Base-by-base conservation (phyloP, 1,139 yeast genomes). In the Saccharomycopsis phalli region DNA sequence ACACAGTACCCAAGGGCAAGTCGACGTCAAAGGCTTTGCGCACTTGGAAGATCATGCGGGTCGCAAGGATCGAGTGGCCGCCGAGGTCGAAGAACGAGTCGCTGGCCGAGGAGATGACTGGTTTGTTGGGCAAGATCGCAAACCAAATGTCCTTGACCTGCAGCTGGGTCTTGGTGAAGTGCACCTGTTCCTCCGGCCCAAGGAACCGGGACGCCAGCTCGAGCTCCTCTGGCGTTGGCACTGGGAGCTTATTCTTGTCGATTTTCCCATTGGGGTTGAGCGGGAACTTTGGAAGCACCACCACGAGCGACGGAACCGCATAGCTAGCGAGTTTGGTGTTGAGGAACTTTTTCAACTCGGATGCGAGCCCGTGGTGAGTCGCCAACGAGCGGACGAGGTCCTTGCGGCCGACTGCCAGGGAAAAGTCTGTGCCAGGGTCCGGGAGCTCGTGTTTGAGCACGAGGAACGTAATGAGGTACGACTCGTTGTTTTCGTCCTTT, bases 251-350 rank as follows among this genome's bases (percentile, higher is more conserved):
- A 29, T 97, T 98, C 63, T 93, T 93, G 62, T 93, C 99, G 41
- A 93, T 87, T 62, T 93, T 93, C 54, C 99, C 99, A 58, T 93
- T 93, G 44, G 99, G 99, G 61, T 93, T 93, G 61, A 93, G 68
- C 16, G 98, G 98, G 56, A 93, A 65, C 56, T 77, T 79, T 25
- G 71, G 69, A 66, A 93, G 68, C 21, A 96, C 97, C 40, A 93
- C 91, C 54, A 91, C 78, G 33, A 91, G 69, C 1, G 95, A 71
- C 38, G 99, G 98, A 40, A 93, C 81, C 13, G 98, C 95, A 59
- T 93, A 93, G 8, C 84, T 70, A 0, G 98, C 96, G 47, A 93
- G 71, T 63, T 94, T 80, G 54, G 81, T 83, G 63, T 86, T 86
- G 60, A 93, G 72, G 59, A 84, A 81, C 11, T 69, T 70, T 58